phyloP scores from a whole-genome alignment of 345 rosid species.

The Lepidium sativum region DNA sequence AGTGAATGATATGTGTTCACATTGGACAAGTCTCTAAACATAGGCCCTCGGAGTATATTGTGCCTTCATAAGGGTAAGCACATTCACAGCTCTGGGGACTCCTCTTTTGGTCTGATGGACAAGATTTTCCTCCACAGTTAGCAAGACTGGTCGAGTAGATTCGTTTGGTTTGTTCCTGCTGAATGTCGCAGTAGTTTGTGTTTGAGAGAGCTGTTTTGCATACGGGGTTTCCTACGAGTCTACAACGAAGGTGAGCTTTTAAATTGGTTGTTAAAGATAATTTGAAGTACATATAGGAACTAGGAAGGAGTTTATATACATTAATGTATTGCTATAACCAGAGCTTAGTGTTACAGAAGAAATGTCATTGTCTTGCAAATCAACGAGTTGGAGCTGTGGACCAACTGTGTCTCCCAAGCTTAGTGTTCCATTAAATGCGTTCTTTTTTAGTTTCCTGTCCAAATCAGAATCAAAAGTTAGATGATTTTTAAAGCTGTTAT shows the following conservation, averaged over 20 bases:
- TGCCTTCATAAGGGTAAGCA: conserved; percentile 81
- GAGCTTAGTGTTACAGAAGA: conserved; percentile 56
- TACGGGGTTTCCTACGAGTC: conserved; percentile 86
- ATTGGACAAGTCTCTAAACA: conserved; percentile 63
- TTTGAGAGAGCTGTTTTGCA: conserved; percentile 53
- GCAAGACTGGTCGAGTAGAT: conserved; percentile 73
- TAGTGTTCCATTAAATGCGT: conserved; percentile 53
- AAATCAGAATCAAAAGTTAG: not conserved
- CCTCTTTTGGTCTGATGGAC: conserved; percentile 57
- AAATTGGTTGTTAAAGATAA: not conserved
- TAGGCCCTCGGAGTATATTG: conserved; percentile 71
- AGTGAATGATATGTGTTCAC: conserved; percentile 54
- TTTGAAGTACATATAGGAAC: not conserved
- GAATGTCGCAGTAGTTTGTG: conserved; percentile 65
- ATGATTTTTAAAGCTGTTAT: not conserved
- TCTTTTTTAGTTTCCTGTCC: conserved; percentile 64
- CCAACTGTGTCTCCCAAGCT: conserved; percentile 51
- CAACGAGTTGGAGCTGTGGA: conserved; percentile 50
- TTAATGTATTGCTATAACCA: conserved; percentile 47
- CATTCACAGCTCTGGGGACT: conserved; percentile 96
- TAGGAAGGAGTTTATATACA: conserved; percentile 32
- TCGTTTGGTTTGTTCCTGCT: conserved; percentile 38
- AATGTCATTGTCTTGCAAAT: conserved; percentile 67
- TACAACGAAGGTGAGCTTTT: conserved; percentile 29
- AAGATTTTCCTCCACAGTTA: conserved; percentile 55